These are phyloP conservation scores for Metschnikowia matae DNA, from an alignment of 805 yeast species.

Conservation along the genomic window DNA sequence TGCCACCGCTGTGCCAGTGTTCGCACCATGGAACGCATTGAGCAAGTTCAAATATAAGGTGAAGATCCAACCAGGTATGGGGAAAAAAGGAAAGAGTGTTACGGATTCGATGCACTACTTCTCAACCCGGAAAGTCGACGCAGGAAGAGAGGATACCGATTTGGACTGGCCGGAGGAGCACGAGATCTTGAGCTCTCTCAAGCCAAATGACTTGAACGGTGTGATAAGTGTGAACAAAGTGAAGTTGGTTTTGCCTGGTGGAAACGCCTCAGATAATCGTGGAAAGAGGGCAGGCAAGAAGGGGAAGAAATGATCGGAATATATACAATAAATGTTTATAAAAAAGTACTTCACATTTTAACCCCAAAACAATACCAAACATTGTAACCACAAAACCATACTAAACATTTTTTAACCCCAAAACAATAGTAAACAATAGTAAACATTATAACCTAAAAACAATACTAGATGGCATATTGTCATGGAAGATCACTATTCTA, in stretches of 20 bases:
- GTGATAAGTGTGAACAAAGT: conserved; percentile 68
- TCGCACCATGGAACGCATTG: conserved; percentile 89
- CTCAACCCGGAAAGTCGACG: conserved; percentile 43
- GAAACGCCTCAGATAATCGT: conserved; percentile 17
- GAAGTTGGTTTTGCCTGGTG: conserved; percentile 57
- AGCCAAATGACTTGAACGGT: conserved; percentile 64
- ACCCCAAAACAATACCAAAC: neutral
- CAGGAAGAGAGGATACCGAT: conserved; percentile 42
- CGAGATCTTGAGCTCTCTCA: conserved; percentile 50
- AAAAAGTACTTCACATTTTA: no score
- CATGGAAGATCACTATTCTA: no score
- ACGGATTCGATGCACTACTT: conserved; percentile 64
- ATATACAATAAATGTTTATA: no score
- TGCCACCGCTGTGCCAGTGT: conserved; percentile 70
- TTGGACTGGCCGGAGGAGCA: conserved; percentile 72
- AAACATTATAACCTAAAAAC: neutral
- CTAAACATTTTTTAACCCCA: no score
- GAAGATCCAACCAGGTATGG: conserved; percentile 73
- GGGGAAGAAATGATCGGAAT: conserved; percentile 10
- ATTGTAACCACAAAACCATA: neutral
- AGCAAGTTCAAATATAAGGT: conserved; percentile 73
- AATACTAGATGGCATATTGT: neutral
- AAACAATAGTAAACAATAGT: neutral
- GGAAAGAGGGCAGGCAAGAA: conserved; percentile 22
- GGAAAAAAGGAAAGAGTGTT: conserved; percentile 85